Evolutionary conservation across 371 early-diverging fungal genomes (phyloP), one percentile per base, ranked within the genome.

Genomic region (Entomophthora muscae): DNA sequence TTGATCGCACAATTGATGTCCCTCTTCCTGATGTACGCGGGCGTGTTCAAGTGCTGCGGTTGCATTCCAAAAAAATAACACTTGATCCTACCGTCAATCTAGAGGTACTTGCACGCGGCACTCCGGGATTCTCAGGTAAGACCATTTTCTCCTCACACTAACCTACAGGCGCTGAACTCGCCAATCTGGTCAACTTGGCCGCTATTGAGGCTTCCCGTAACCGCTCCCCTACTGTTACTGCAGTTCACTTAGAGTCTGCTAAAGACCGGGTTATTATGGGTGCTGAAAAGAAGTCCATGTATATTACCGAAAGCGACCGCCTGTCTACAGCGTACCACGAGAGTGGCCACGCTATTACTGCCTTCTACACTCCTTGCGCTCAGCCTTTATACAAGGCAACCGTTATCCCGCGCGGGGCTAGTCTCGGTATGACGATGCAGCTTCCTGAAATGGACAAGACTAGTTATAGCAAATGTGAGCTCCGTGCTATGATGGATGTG

Each of bases 211-310:
- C 98, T 1, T 85, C 89, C 23, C 85, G 88, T 63, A 83, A 85
- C 65, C 78, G 81, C 23, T 75, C 80, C 17, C 75, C 73, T 27
- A 71, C 75, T 31, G 91, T 98, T 2, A 75, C 72, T 17, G 76
- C 84, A 75, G 76, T 75, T 52, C 89, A 96, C 70, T 73, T 98
- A 52, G 98, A 98, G 70, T 89, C 81, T 72, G 96, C 98, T 52
- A 96, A 95, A 73, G 98, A 98, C 74, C 89, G 91, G 66, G 93
- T 98, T 63, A 74, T 98, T 60, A 98, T 98, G 98, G 98, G 90
- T 23, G 86, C 91, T 21, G 98, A 97, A 69, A 80, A 94, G 66
- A 85, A 84, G 68, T 86, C 87, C 22, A 93, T 94, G 1, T 87
- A 93, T 3, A 86, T 97, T 59, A 89, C 93, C 0, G 89, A 88